Evolutionary conservation across 176 grass and related monocot genomes (phyloP).

Genomic region (Tillandsia leiboldiana): DNA sequence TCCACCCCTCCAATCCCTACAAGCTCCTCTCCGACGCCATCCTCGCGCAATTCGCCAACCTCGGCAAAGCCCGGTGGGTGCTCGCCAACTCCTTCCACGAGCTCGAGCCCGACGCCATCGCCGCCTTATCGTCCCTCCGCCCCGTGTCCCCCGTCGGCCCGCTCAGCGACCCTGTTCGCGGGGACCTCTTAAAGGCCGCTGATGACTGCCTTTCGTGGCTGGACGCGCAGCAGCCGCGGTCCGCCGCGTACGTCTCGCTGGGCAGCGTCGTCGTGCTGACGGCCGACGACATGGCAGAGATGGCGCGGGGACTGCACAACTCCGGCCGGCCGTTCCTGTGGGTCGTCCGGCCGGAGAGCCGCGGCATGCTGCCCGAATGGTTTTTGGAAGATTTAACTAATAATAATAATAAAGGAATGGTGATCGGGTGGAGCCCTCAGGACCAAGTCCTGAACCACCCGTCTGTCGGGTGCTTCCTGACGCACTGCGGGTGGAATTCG

Average conservation of each 20-base stretch:
- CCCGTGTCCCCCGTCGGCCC: conserved; percentile 54
- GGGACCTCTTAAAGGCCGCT: conserved; percentile 37
- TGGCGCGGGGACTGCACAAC: conserved; percentile 41
- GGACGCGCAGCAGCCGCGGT: conserved; percentile 27
- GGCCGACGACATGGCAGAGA: conserved; percentile 39
- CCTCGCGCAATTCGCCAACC: conserved; percentile 35
- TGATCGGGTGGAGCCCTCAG: conserved; percentile 79
- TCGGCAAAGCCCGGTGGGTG: conserved; percentile 48
- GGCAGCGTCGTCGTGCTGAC: conserved; percentile 60
- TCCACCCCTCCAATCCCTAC: conserved; percentile 46
- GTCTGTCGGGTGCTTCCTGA: conserved; percentile 58
- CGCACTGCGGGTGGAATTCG: conserved; percentile 93
- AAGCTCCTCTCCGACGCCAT: conserved; percentile 32
- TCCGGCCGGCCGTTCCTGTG: conserved; percentile 54
- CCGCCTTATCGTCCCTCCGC: conserved; percentile 16
- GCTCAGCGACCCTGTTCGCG: conserved; percentile 42
- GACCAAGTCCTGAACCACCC: conserved; percentile 50
- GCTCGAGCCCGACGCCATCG: conserved; percentile 45
- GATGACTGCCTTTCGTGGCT: conserved; percentile 53
- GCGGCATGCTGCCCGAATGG: conserved; percentile 27
- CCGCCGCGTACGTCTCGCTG: conserved; percentile 65
- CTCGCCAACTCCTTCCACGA: conserved; percentile 64
- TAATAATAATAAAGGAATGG: conserved; percentile 26
- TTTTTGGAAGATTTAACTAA: conserved; percentile 18
- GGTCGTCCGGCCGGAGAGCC: conserved; percentile 53